These are phyloP conservation scores for Rhodomyrtus tomentosa DNA, from an alignment of 345 rosid genomes.

Conservation along the genomic window DNA sequence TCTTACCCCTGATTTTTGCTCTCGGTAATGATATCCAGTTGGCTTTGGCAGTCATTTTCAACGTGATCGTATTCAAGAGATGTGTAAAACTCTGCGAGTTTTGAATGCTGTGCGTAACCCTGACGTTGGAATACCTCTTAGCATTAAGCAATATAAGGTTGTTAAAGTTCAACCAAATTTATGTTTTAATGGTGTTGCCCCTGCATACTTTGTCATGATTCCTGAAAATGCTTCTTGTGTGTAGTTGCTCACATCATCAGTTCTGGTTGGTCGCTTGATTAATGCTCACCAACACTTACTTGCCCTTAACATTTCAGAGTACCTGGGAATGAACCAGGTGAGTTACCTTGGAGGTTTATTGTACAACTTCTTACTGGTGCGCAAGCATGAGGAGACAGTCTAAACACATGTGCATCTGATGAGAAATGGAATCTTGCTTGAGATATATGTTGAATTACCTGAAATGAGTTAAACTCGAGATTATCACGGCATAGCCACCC, in stretches of 20 bases:
- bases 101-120: constrained; percentile 76
- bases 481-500: not conserved
- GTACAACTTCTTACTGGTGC: not conserved
- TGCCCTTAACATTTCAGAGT: constrained; percentile 81
- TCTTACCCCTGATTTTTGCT: constrained; percentile 26
- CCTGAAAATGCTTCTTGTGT: constrained; percentile 14
- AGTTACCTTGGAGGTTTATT: constrained; percentile 1
- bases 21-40: constrained; percentile 47
- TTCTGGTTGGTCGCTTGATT: constrained; percentile 80
- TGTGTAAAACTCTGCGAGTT: constrained; percentile 82
- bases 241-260: constrained; percentile 77
- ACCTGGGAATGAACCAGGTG: constrained; percentile 89
- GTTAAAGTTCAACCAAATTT: constrained; percentile 1
- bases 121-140: constrained; percentile 84
- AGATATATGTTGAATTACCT: not conserved
- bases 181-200: not conserved
- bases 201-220: not conserved
- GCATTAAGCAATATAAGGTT: constrained; percentile 90
- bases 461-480: not conserved
- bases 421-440: not conserved
- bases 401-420: not conserved
- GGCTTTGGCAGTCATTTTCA: constrained; percentile 81
- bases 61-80: constrained; percentile 85
- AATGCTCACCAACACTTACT: constrained; percentile 82
- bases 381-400: not conserved